Percentiles rank a stretch among this genome's conserved stretches.
phyloP scores from a whole-genome alignment of 345 rosid species.

The Eucalyptus viminalis region DNA sequence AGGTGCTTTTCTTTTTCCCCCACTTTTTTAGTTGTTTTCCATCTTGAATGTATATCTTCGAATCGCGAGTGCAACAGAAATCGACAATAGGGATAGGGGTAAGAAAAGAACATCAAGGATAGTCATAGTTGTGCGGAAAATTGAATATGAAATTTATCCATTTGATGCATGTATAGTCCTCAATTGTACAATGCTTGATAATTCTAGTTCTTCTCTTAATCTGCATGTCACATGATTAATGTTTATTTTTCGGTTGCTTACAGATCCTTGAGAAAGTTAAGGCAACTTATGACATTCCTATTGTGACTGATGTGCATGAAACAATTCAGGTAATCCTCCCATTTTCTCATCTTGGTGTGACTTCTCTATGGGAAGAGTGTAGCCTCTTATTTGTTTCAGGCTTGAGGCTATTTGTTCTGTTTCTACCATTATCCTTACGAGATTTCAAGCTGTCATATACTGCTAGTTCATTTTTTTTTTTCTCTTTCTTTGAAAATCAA shows the following conservation, averaged over 20 bases:
- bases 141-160: neutral
- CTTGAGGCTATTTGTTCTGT: neutral
- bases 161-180: neutral
- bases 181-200: neutral
- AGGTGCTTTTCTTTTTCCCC: slow-evolving; percentile 24
- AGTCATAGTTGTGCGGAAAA: neutral
- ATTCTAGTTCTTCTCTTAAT: neutral
- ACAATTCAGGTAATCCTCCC: slow-evolving; percentile 42
- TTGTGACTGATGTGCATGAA: slow-evolving; percentile 95
- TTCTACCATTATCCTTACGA: neutral
- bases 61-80: neutral
- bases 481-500: neutral
- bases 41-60: neutral
- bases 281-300: slow-evolving; percentile 71
- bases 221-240: neutral
- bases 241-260: neutral
- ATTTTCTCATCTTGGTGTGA: neutral
- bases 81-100: neutral
- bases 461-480: neutral
- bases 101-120: neutral
- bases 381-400: neutral
- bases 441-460: neutral
- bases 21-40: neutral
- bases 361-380: neutral
- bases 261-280: slow-evolving; percentile 99